Evolutionary conservation across 2,329 filamentous ascomycete genomes (phyloP), one percentile per base, ranked within the genome.

Genomic region (Colletotrichum simmondsii): DNA sequence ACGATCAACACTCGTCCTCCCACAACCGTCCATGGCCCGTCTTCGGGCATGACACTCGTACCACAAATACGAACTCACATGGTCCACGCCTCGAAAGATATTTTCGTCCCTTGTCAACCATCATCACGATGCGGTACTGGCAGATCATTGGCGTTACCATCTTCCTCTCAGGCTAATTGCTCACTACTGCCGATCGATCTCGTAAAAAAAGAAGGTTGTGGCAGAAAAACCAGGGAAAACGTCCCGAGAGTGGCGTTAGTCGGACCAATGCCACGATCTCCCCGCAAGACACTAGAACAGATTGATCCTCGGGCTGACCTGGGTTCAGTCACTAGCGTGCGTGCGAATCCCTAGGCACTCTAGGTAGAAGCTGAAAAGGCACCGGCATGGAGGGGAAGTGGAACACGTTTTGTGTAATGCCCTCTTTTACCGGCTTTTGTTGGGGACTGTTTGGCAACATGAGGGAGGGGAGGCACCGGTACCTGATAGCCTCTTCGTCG

Each of bases 61-160:
- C 19, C 4, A 28, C 35, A 26, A 58, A 68, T 71, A 71, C 68
- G 68, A 71, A 64, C 32, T 59, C 53, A 59, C n/a, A 32, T 68
- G 42, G 4, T 16, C 14, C 11, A 12, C 5, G 19, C 30, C 26
- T 42, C 28, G 32, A 42, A 22, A 6, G 58, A 58, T 72, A 64
- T 63, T 72, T 56, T 64, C 32, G 30, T 72, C 24, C 22, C 22
- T 46, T 65, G 28, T 1, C 32, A 19, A 16, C 42, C 26, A 12
- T 16, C 14, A 11, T 42, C 11, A 3, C 22, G 26, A 49, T 32
- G n/a, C 30, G 6, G 1, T 42, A 16, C 30, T 32, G 30, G 7
- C 30, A 30, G 7, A 30, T 8, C 30, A 30, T 30, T 30, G 30
- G 8, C 30, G 8, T 8, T 37, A 16, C 6, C 42, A 7, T 8